These are phyloP conservation scores for Pythium apleroticum DNA, from an alignment of 352 stramenopile genomes.

Conservation along the genomic window DNA sequence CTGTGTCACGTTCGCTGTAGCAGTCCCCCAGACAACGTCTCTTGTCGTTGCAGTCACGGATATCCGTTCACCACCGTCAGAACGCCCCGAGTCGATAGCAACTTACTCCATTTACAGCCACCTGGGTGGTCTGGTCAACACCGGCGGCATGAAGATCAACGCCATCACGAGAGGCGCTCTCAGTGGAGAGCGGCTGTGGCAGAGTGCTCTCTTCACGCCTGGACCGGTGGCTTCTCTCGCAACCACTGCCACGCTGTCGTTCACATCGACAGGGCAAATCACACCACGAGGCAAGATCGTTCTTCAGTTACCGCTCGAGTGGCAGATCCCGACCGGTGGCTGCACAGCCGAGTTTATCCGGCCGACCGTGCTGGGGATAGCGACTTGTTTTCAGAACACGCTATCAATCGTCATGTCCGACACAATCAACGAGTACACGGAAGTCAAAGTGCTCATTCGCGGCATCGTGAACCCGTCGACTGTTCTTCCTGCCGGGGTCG, in stretches of 20 bases:
- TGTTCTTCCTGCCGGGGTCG: conserved; percentile 33
- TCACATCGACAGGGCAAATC: conserved; percentile 47
- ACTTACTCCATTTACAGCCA: conserved; percentile 41
- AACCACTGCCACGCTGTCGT: conserved; percentile 39
- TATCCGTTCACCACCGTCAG: conserved; percentile 48
- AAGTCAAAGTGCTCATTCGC: conserved; percentile 38
- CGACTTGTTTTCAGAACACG: conserved; percentile 35
- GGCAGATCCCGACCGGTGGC: conserved; percentile 30
- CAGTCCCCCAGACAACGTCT: conserved; percentile 39
- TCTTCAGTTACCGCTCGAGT: conserved; percentile 46
- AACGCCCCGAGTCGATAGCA: conserved; percentile 25
- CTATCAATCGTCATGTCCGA: conserved; percentile 41
- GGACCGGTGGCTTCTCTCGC: conserved; percentile 53
- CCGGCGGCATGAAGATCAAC: conserved; percentile 36
- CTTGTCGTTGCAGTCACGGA: conserved; percentile 41
- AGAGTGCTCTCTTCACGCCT: conserved; percentile 39
- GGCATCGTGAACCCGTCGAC: conserved; percentile 46
- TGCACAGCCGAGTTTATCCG: conserved; percentile 39
- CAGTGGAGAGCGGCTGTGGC: conserved; percentile 42
- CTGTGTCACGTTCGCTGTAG: conserved; percentile 28
- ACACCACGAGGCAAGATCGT: conserved; percentile 32
- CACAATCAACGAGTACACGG: conserved; percentile 34
- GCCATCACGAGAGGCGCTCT: conserved; percentile 37
- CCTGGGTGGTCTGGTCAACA: conserved; percentile 47
- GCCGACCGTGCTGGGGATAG: conserved; percentile 31